A percentile compares a stretch with the other conserved stretches of the same genome.
phyloP scores from a whole-genome alignment of 305 asterid genomes.

The Solanum hybrid region DNA sequence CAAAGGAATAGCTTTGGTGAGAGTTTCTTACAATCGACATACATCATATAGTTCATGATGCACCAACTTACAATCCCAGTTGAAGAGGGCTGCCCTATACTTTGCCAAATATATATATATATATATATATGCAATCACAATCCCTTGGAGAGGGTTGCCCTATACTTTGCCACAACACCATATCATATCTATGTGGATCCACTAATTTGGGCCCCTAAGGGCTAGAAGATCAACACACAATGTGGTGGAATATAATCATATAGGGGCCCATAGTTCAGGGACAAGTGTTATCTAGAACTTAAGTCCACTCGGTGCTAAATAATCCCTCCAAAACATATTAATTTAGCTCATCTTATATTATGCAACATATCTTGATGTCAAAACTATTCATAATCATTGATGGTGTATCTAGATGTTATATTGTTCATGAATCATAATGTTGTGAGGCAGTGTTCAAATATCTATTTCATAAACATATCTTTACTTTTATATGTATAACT shows the following conservation, averaged over 20 bases:
- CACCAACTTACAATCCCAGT: background rate
- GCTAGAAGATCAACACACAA: background rate
- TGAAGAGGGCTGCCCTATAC: background rate
- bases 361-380: background rate
- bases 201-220: background rate
- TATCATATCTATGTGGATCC: background rate
- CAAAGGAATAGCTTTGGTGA: background rate
- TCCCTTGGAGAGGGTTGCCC: too few relatives aligned
- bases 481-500: too few relatives aligned
- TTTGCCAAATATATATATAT: too few relatives aligned
- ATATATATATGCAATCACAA: too few relatives aligned
- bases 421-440: too few relatives aligned
- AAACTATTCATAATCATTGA: too few relatives aligned
- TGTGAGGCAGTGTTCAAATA: too few relatives aligned
- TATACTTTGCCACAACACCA: background rate
- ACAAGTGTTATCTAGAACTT: background rate
- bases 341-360: background rate
- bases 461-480: too few relatives aligned
- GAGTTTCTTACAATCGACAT: background rate
- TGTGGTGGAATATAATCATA: too few relatives aligned
- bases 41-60: background rate
- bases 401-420: background rate
- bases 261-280: background rate
- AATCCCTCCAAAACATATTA: background rate
- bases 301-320: too few relatives aligned